These are phyloP conservation scores for Trypanosoma vivax DNA, from an alignment of 208 protist genomes.

Conservation along the genomic window DNA sequence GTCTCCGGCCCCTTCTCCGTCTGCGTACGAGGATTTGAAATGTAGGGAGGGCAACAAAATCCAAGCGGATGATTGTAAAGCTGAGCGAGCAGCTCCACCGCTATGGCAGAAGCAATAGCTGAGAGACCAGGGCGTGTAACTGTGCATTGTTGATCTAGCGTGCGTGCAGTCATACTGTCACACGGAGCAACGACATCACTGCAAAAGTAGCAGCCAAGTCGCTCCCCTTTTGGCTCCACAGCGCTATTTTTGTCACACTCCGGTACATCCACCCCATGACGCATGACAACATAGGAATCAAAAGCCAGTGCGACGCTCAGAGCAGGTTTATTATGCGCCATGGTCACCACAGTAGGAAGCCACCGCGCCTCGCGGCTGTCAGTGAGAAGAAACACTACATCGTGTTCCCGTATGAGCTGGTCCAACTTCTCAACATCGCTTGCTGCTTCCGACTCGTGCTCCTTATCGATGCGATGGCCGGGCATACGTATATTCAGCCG, in stretches of 20 bases:
- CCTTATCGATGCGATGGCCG: constrained; percentile 85
- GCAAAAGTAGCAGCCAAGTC: constrained; percentile 98
- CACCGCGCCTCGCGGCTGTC: constrained; percentile 97
- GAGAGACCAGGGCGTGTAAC: constrained; percentile 94
- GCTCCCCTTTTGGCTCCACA: background rate
- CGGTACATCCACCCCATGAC: constrained; percentile 85
- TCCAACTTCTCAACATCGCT: constrained; percentile 54
- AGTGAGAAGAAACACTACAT: constrained; percentile 97
- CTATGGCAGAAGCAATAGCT: constrained; percentile 88
- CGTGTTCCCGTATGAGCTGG: constrained; percentile 79
- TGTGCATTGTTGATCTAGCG: constrained; percentile 98
- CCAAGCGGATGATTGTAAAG: constrained; percentile 89
- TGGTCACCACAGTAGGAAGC: constrained; percentile 94
- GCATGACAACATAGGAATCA: constrained; percentile 96
- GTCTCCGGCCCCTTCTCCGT: background rate
- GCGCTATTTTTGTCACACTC: background rate
- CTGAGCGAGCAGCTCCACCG: constrained; percentile 92
- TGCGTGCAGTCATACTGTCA: constrained; percentile 88
- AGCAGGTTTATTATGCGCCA: constrained; percentile 77
- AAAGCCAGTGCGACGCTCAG: constrained; percentile 97
- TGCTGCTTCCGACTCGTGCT: constrained; percentile 16
- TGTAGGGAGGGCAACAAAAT: constrained; percentile 53
- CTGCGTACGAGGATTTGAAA: background rate
- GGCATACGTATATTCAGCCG: constrained; percentile 96
- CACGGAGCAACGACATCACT: constrained; percentile 92